Evolutionary conservation across 495 filamentous ascomycete genomes (phyloP).

Genomic region (Ramalina peruviana): DNA sequence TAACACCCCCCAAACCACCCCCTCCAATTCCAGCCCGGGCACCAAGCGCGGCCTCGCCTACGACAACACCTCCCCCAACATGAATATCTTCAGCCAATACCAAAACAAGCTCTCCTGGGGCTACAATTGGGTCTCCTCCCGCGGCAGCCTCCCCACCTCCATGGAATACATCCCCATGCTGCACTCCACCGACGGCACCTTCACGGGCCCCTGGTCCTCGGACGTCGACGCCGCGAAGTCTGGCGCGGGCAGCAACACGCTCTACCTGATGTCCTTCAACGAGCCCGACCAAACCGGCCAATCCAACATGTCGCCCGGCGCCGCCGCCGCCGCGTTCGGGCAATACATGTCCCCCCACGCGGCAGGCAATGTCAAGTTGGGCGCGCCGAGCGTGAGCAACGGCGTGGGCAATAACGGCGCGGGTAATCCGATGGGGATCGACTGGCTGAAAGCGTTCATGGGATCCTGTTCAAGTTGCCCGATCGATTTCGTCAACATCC

Average conservation of each 20-base stretch:
- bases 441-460: conserved; percentile 50
- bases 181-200: conserved; percentile 32
- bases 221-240: conserved; percentile 31
- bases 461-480: conserved; percentile 42
- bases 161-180: conserved; percentile 66
- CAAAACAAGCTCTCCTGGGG: conserved; percentile 10
- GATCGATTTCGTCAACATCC: conserved; percentile 52
- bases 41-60: conserved; percentile 12
- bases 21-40: conserved; percentile 8
- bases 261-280: conserved; percentile 67
- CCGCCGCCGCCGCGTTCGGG: conserved; percentile 47
- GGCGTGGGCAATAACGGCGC: conserved; percentile 38
- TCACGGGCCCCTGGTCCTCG: conserved; percentile 39
- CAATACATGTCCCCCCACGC: conserved; percentile 56
- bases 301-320: conserved; percentile 46
- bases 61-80: conserved; percentile 8
- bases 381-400: conserved; percentile 68
- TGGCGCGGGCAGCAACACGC: conserved; percentile 13
- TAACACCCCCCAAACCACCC: neutral
- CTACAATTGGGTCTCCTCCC: conserved; percentile 52
- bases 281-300: conserved; percentile 62
- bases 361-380: conserved; percentile 45
- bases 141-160: conserved; percentile 24
- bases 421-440: conserved; percentile 34
- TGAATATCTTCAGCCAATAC: conserved; percentile 9